Conservation (phyloP, 2,329 filamentous ascomycete species). For the Ophiostoma tasmaniense region DNA sequence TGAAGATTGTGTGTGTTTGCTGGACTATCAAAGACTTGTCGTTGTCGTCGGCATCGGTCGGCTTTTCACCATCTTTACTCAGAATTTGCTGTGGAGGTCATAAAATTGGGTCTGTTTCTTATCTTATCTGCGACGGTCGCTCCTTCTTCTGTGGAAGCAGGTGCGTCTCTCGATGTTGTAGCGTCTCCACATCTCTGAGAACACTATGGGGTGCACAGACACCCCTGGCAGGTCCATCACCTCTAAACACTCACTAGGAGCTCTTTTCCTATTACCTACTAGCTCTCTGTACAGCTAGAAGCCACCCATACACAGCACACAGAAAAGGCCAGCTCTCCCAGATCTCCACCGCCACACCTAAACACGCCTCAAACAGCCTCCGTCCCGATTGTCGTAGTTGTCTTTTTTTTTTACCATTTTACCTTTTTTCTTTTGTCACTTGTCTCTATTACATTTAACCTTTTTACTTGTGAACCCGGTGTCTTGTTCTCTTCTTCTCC, state of each 20-base stretch:
- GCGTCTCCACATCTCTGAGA: neutral
- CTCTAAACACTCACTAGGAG: neutral
- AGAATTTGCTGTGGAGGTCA: constrained; percentile 2
- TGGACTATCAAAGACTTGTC: neutral
- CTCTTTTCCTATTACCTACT: no score
- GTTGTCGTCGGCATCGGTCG: neutral
- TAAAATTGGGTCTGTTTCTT: constrained; percentile 14
- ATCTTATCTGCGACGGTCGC: constrained; percentile 10
- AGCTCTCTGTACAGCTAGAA: neutral
- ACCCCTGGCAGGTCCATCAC: neutral
- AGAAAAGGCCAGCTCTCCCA: constrained; percentile 23
- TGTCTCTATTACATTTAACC: neutral
- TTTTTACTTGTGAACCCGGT: constrained; percentile 3
- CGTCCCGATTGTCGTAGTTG: neutral
- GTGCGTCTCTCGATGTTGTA: neutral
- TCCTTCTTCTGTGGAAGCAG: neutral
- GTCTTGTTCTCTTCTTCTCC: neutral
- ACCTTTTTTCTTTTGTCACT: constrained; percentile 1
- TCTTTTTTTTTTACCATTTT: constrained; percentile 5
- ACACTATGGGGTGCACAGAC: neutral
- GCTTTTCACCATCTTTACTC: neutral
- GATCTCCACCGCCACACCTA: constrained; percentile 16
- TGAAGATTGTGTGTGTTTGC: constrained; percentile 15
- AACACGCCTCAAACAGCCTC: constrained; percentile 11
- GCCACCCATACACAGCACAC: neutral